Conservation (phyloP, 1,284 basidiomycete species). For the Ceratobasidium sp. region DNA sequence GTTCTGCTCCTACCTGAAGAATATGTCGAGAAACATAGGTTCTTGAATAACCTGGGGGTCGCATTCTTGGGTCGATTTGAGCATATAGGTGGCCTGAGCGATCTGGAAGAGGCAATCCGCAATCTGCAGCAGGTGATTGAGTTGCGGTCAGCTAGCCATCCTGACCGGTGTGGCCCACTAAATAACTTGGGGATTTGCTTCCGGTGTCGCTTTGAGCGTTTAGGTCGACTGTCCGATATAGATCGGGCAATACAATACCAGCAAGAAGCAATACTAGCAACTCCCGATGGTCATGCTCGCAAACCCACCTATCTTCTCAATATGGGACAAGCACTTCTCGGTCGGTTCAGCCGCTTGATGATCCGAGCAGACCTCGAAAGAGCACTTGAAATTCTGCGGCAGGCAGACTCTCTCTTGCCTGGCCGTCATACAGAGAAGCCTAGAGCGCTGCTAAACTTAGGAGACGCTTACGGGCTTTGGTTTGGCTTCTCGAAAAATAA, state of each 20-base stretch:
- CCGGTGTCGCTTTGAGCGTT: not conserved
- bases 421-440: not conserved
- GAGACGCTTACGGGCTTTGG: not conserved
- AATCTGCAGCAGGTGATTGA: not conserved
- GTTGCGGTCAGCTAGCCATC: not conserved
- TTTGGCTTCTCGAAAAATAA: not conserved
- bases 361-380: not conserved
- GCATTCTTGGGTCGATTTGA: not conserved
- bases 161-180: conserved; percentile 1
- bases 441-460: not conserved
- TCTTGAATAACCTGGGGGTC: conserved; percentile 6
- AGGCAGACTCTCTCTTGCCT: not conserved
- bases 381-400: not conserved
- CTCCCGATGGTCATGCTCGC: not conserved
- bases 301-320: not conserved
- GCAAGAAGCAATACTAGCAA: not conserved
- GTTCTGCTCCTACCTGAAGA: not conserved
- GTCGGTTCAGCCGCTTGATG: not conserved
- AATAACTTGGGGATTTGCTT: conserved; percentile 6
- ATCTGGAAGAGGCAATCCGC: conserved; percentile 10
- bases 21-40: not conserved
- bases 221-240: not conserved
- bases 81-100: not conserved
- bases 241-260: conserved; percentile 29
- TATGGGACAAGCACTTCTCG: not conserved